These are phyloP conservation scores for Penicillium cataractarum DNA, from an alignment of 495 filamentous ascomycete species.

Conservation along the genomic window DNA sequence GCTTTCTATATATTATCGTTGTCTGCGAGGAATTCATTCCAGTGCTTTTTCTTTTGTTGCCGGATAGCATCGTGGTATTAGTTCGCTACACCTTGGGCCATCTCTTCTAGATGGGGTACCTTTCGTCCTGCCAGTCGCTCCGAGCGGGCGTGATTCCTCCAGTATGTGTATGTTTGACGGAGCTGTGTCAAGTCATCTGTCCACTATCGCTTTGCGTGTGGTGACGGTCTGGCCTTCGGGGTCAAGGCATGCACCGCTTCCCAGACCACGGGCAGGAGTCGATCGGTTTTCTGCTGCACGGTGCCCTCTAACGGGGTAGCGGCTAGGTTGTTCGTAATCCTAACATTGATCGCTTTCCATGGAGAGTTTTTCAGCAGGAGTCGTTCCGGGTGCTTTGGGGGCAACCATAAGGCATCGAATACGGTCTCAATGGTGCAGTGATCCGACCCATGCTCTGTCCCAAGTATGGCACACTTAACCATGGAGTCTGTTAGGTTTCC, in stretches of 20 bases:
- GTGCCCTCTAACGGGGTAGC: constrained; percentile 23
- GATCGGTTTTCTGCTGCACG: constrained; percentile 28
- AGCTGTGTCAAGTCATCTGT: constrained; percentile 20
- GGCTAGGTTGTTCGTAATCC: constrained; percentile 19
- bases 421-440: constrained; percentile 35
- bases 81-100: constrained; percentile 13
- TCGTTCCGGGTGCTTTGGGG: constrained; percentile 22
- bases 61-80: constrained; percentile 23
- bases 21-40: constrained; percentile 29
- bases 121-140: constrained; percentile 19
- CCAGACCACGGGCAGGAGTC: constrained; percentile 19
- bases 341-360: constrained; percentile 34
- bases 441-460: constrained; percentile 40
- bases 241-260: constrained; percentile 16
- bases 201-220: constrained; percentile 24
- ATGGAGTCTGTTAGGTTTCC: constrained; percentile 21
- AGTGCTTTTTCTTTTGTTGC: constrained; percentile 33
- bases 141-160: constrained; percentile 20
- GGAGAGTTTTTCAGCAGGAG: constrained; percentile 34
- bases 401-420: constrained; percentile 23
- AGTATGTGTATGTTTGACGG: constrained; percentile 17
- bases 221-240: constrained; percentile 23
- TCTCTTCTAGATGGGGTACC: constrained; percentile 25
- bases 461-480: constrained; percentile 31
- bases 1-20: constrained; percentile 35